Evolutionary conservation across 2,329 filamentous ascomycete genomes (phyloP), one percentile per base, ranked within the genome.

Genomic region (Stagonosporopsis cucurbitacearum): DNA sequence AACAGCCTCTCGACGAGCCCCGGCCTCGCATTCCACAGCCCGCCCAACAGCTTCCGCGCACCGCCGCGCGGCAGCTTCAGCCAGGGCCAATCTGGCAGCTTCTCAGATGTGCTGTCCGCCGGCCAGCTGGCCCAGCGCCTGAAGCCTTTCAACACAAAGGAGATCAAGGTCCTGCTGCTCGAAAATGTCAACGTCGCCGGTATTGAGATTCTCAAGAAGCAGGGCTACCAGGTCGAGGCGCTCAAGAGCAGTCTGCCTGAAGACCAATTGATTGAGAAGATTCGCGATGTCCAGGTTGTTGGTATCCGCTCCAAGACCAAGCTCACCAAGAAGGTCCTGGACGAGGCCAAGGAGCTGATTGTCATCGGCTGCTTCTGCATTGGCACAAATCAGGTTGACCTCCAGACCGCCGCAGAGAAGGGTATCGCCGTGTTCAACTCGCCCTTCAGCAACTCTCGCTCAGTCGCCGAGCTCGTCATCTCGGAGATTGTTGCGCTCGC

Each of bases 351-450:
- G 81, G 96, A 97, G 75, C 84, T 99, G 50, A 89, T 98, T 56
- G 95, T 97, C 59, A 87, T 98, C 67, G 95, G 95, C 58, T 99
- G 95, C 81, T 99, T 99, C 84, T 99, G 95, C 77, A 99, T 99
- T 69, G 95, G 95, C 64, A 99, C 95, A 54, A 98, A 96, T 80
- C 92, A 96, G 77, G 92, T 96, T 63, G 89, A 96, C 74, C 86
- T 96, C 57, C 85, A 91, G 59, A 94, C 87, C 72, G 92, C 92
- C 26, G 92, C 92, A 43, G 83, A 84, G 65, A 86, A 90, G 72
- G 92, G 95, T 64, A 96, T 98, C 74, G 92, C 93, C 32, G 95
- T 99, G 62, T 99, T 99, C 86, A 99, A 99, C 80, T 98, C 95
- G 41, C 95, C 95, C 1, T 99, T 99, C 79, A 93, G 91, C 79